phyloP scores from a whole-genome alignment of 2,329 filamentous ascomycete species.

The Rhytidhysteron rufulum region DNA sequence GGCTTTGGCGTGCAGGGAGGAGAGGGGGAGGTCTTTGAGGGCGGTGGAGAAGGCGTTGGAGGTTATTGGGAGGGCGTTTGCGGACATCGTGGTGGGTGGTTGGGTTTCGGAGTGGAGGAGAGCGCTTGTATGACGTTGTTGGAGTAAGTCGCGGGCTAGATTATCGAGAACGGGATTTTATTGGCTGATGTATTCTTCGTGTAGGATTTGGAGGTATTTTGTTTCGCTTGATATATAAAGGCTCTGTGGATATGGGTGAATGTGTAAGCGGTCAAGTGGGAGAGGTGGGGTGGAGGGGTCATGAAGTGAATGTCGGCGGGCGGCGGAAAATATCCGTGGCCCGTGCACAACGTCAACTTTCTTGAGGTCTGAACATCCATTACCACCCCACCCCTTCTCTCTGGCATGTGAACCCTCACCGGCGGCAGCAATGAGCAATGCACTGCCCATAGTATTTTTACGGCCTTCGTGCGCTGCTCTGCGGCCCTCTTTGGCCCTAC shows the following conservation, averaged over 20 bases:
- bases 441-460: conserved; percentile 27
- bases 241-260: not conserved
- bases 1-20: conserved; percentile 68
- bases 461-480: conserved; percentile 14
- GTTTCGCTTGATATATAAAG: too few species aligned
- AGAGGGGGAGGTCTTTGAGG: conserved; percentile 62
- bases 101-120: not conserved
- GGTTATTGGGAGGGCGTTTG: conserved; percentile 58
- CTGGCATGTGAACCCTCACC: not conserved
- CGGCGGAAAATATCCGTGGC: not conserved
- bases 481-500: conserved; percentile 16
- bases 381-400: not conserved
- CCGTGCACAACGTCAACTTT: not conserved
- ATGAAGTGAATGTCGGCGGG: not conserved
- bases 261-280: not conserved
- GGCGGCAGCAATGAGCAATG: conserved; percentile 21
- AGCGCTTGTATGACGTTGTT: not conserved
- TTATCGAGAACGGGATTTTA: too few species aligned
- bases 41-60: conserved; percentile 63
- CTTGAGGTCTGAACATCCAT: not conserved
- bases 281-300: not conserved
- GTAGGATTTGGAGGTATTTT: too few species aligned
- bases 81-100: conserved; percentile 50
- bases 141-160: not conserved
- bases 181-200: too few species aligned